Evolutionary conservation across 306 rosid species (phyloP), one percentile per base, ranked within the genome.

Genomic region (Carpinus fangiana): DNA sequence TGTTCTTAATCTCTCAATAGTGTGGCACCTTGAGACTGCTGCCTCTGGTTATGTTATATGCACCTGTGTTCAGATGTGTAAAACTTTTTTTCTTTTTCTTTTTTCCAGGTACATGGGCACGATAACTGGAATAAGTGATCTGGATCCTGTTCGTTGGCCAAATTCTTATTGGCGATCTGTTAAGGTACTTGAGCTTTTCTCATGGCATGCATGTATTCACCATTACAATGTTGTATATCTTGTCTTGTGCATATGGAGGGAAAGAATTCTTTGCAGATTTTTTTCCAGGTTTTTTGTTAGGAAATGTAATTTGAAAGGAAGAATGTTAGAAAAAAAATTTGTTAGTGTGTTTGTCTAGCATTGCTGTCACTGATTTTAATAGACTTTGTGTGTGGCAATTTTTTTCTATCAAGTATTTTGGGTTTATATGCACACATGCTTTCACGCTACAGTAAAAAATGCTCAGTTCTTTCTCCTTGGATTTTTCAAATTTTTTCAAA

Each of bases 121-220:
- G 0, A 93, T 93, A 83, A 90, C 97, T 77, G 93, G 96, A 75
- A 89, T 90, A 87, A 79, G 91, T 82, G 97, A 93, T 73, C 73
- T 90, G 84, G 97, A 93, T 83, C 82, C 93, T 80, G 92, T 83
- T 88, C 96, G 91, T 28, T 93, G 97, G 97, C 88, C 88, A 28
- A 93, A 85, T 82, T 93, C 97, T 75, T 90, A 93, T 83, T 93
- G 97, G 97, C 87, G 96, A 52, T 93, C 97, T 71, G 93, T 93
- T 71, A 90, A 93, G 97, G 97, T 90, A 79, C 38, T 51, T 52
- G 47, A 75, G 77, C 41, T 20, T n/a, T 36, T 41, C 20, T 59
- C 56, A 23, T 72, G 36, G 69, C 61, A 26, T 55, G 45, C 66
- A 50, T 59, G 41, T 62, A 26, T 77, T 45, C 34, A 34, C 72